Conservation (phyloP, 208 protist species). For the Porcisia deanei region DNA sequence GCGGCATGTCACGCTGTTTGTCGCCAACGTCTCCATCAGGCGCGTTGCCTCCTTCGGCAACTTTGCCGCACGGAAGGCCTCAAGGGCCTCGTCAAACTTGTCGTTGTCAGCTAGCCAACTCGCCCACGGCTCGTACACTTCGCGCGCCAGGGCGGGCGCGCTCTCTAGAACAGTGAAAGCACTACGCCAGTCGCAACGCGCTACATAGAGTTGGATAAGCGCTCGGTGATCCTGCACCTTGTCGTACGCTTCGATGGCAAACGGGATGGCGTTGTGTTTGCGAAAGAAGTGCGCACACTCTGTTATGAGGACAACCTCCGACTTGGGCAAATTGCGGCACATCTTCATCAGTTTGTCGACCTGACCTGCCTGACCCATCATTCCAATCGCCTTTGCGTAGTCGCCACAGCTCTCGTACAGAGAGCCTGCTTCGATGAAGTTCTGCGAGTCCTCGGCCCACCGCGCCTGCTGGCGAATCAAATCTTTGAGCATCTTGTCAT, state of each 20-base stretch:
- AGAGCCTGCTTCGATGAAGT: slow-evolving; percentile 85
- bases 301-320: slow-evolving; percentile 80
- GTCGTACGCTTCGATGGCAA: slow-evolving; percentile 92
- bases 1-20: slow-evolving; percentile 93
- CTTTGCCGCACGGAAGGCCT: slow-evolving; percentile 91
- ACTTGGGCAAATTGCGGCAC: slow-evolving; percentile 82
- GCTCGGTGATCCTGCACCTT: slow-evolving; percentile 88
- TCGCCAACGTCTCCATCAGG: slow-evolving; percentile 92
- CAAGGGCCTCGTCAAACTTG: slow-evolving; percentile 95
- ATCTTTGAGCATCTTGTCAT: slow-evolving; percentile 86
- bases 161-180: slow-evolving; percentile 90
- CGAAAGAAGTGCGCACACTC: slow-evolving; percentile 89
- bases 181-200: slow-evolving; percentile 86
- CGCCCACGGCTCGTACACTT: slow-evolving; percentile 97
- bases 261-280: slow-evolving; percentile 65
- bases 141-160: slow-evolving; percentile 74
- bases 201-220: slow-evolving; percentile 91
- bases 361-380: slow-evolving; percentile 86
- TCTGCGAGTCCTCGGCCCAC: slow-evolving; percentile 93
- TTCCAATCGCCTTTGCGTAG: slow-evolving; percentile 79
- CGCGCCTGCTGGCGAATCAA: slow-evolving; percentile 92
- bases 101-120: slow-evolving; percentile 95
- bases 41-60: slow-evolving; percentile 88
- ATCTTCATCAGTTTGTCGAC: slow-evolving; percentile 89
- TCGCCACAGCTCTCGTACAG: slow-evolving; percentile 92